Base-by-base conservation (phyloP, 805 yeast genomes). In the Candida endomychidarum region DNA sequence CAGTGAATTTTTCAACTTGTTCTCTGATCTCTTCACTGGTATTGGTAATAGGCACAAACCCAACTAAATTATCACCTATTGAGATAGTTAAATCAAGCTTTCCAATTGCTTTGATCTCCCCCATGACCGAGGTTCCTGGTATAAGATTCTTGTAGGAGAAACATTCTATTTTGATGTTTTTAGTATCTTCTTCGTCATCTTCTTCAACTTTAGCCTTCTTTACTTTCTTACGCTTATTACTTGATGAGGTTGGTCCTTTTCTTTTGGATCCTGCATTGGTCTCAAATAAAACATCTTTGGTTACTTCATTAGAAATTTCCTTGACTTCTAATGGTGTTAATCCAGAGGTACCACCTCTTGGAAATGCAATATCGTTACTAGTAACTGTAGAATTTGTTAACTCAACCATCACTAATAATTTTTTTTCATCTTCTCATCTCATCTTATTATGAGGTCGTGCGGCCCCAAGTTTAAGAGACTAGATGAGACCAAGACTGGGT, bases 271-370 rank as follows among this genome's bases (percentile, higher is more conserved):
- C 43, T 24, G 49, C 42, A 60, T 72, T 63, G 6, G 48, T 40
- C 67, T 79, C 91, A 47, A 86, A 86, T 36, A 90, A 67, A 28
- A 86, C 93, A 65, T 93, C 99, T 47, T 77, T 78, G 16, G 90
- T 81, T 35, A 91, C 99, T 62, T 91, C 95, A 58, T 88, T 89
- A 28, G 96, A 83, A 37, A 91, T 91, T 57, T 88, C 93, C 60
- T 88, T 89, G 50, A 88, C 80, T 64, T 93, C 99, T 49, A 93
- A 67, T 5, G 98, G 89, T 3, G 96, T 78, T 55, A 93, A 74
- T 18, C 80, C 86, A 19, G 91, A 77, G 9, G 83, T 80, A 37
- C 99, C 99, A 52, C 99, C 99, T 79, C 99, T 85, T 37, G 99
- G 99, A 58, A 93, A 93, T 9, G 84, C 72, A 29, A 73, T 67